A percentile compares a stretch with the other conserved stretches of the same genome.
Evolutionary conservation across 164 flowering plant genomes (phyloP).

Genomic region (Tinospora cordifolia): DNA sequence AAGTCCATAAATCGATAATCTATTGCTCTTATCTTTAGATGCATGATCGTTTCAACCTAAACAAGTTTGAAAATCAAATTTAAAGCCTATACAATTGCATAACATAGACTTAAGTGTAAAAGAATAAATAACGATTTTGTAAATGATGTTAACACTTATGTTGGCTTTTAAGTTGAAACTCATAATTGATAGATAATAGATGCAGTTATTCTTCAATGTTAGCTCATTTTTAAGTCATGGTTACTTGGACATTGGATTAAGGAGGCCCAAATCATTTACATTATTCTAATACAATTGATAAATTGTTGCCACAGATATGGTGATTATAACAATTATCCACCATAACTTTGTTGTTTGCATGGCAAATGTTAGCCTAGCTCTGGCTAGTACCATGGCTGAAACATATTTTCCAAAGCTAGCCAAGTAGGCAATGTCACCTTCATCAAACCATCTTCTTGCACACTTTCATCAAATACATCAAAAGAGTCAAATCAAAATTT

Average conservation of each 20-base stretch:
- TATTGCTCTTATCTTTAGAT: conserved; percentile 31
- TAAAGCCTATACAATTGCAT: conserved; percentile 38
- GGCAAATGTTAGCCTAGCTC: conserved; percentile 66
- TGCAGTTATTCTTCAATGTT: conserved; percentile 59
- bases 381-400: conserved; percentile 97
- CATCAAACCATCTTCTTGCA: conserved; percentile 90
- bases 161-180: conserved; percentile 19
- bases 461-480: too few species aligned
- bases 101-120: too few species aligned
- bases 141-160: too few species aligned
- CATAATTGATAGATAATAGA: conserved; percentile 76
- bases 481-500: too few species aligned
- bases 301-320: conserved; percentile 66
- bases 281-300: conserved; percentile 97
- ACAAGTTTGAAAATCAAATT: conserved; percentile 73
- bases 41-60: conserved; percentile 76
- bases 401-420: conserved; percentile 96
- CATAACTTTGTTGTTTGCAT: conserved; percentile 42
- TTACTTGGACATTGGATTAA: conserved; percentile 60
- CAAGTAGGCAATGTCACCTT: conserved; percentile 45
- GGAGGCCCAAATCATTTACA: conserved; percentile 85
- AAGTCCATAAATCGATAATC: conserved; percentile 61
- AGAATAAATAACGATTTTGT: too few species aligned
- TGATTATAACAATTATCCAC: conserved; percentile 50
- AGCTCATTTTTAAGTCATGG: conserved; percentile 81